Evolutionary conservation across 2,329 filamentous ascomycete genomes (phyloP).

Genomic region (Colletotrichum orbiculare): DNA sequence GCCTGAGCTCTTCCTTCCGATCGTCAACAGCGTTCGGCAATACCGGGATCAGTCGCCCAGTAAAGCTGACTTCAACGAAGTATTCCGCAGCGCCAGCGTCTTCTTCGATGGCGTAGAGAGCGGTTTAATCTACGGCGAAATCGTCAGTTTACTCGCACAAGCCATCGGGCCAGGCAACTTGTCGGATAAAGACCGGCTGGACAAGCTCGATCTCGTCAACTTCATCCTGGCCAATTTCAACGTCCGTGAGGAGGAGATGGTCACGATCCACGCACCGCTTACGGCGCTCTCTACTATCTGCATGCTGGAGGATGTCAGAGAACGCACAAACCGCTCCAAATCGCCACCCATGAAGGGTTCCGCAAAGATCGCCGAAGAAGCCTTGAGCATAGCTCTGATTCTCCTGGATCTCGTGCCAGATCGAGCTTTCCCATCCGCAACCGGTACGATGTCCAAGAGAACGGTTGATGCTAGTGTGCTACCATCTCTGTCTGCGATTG

Average conservation of each 20-base stretch:
- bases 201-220: slow-evolving; percentile 77
- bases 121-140: slow-evolving; percentile 88
- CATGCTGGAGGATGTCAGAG: slow-evolving; percentile 68
- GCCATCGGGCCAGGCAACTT: slow-evolving; percentile 62
- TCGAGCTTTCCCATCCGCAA: slow-evolving; percentile 63
- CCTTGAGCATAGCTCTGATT: slow-evolving; percentile 62
- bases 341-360: slow-evolving; percentile 42
- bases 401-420: slow-evolving; percentile 74
- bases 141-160: slow-evolving; percentile 74
- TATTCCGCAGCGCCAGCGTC: slow-evolving; percentile 90
- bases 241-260: slow-evolving; percentile 94
- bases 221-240: slow-evolving; percentile 94
- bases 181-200: slow-evolving; percentile 61
- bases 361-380: slow-evolving; percentile 45
- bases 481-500: slow-evolving; percentile 53
- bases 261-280: slow-evolving; percentile 84
- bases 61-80: slow-evolving; percentile 83
- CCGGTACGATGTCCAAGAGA: slow-evolving; percentile 33
- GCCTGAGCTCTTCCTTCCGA: slow-evolving; percentile 87
- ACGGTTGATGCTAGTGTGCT: slow-evolving; percentile 43
- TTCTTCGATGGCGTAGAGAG: slow-evolving; percentile 99
- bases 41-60: slow-evolving; percentile 75
- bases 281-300: slow-evolving; percentile 72
- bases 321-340: slow-evolving; percentile 39
- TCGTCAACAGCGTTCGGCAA: slow-evolving; percentile 80